Evolutionary conservation across 805 yeast species (phyloP), one percentile per base, ranked within the genome.

Genomic region (Ogataea trehalophila): DNA sequence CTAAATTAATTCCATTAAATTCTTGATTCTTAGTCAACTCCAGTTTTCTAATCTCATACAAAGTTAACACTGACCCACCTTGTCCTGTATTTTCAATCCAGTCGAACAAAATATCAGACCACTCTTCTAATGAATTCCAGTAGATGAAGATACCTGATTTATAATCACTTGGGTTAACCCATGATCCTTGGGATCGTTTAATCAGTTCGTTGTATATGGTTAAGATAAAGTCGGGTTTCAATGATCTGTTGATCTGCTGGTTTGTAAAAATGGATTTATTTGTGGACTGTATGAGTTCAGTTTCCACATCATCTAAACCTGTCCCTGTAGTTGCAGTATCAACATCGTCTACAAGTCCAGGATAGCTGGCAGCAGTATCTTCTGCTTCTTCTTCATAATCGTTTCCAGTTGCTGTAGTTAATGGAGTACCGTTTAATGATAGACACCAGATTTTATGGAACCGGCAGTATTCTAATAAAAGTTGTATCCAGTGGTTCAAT

Each of bases 41-140:
- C 45, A 87, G 84, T 48, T 79, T 77, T 0, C 83, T 71, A 35
- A 92, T 63, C 65, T 92, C 98, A 63, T 87, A 90, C 15, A 90
- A 65, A 0, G 98, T 92, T 44, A 92, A 67, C 2, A 92, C 84
- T 1, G 84, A 72, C 6, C 87, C 87, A 45, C 75, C 69, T 59
- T 89, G 96, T 0, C 96, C 96, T 0, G 92, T 79, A 18, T 72
- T 69, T 45, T 86, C 91, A n/a, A 80, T 50, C 91, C 87, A 78
- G 60, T 82, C 85, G 61, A 79, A 60, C 43, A 91, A 57, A 55
- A 72, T 58, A 42, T 79, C 69, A 37, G 81, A 79, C 94, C 97
- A 76, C 55, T 79, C 79, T 57, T 84, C 76, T 47, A 89, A 71
- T 16, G 79, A 70, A 51, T 81, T 76, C 90, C 95, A 87, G 52